Percentiles rank a stretch among this genome's conserved stretches.
Evolutionary conservation across 345 rosid species (phyloP).

Genomic region (Cochlearia excelsa): DNA sequence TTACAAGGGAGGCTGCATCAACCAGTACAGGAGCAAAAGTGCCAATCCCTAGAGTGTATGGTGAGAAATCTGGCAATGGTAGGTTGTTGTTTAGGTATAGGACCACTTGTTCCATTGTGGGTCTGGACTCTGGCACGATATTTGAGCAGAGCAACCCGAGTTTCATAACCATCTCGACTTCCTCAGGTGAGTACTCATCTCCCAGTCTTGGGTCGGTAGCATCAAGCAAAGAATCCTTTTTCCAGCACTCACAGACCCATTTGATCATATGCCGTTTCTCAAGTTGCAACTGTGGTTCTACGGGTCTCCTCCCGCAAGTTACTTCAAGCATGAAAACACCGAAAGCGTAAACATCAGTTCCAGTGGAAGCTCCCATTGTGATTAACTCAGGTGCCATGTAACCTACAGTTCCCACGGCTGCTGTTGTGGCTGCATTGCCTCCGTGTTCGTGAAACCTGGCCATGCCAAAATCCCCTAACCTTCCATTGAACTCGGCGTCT

Average conservation of each 20-base stretch:
- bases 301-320: constrained; percentile 55
- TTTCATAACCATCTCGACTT: constrained; percentile 50
- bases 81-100: constrained; percentile 33
- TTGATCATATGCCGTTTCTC: constrained; percentile 40
- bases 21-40: constrained; percentile 37
- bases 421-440: constrained; percentile 51
- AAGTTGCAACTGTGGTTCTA: constrained; percentile 42
- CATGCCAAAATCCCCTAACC: constrained; percentile 84
- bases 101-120: constrained; percentile 46
- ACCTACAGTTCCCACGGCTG: constrained; percentile 76
- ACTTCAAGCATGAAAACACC: constrained; percentile 46
- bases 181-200: constrained; percentile 32
- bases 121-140: constrained; percentile 37
- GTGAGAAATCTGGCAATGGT: constrained; percentile 36
- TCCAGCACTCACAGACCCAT: constrained; percentile 42
- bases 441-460: constrained; percentile 80
- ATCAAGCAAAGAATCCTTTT: constrained; percentile 37
- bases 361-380: constrained; percentile 38
- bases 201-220: constrained; percentile 39
- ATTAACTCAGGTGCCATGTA: constrained; percentile 48
- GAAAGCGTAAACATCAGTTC: constrained; percentile 45
- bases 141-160: constrained; percentile 48
- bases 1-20: constrained; percentile 28
- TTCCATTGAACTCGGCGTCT: constrained; percentile 63
- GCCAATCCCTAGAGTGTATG: constrained; percentile 34